Base-by-base conservation (phyloP, 2,329 filamentous ascomycete species). In the Knufia petricola region DNA sequence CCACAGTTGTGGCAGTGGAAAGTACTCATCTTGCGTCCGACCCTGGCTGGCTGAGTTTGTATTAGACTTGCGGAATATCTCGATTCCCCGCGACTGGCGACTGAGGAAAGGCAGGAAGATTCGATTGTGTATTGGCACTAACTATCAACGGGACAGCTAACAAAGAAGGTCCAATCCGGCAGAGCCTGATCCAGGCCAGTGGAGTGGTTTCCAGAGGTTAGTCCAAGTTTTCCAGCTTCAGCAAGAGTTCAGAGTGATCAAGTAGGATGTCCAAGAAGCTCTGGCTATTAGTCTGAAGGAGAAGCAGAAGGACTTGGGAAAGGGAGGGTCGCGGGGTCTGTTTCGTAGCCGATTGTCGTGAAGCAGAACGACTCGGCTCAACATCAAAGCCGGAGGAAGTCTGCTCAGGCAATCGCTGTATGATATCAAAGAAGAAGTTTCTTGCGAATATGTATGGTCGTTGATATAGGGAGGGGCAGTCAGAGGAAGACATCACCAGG, bases 1-100 rank as follows among this genome's bases (percentile, higher is more conserved):
- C 64, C 63, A 55, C 66, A 70, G 37, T 61, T 63, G 24, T 62
- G 61, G 51, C 67, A 69, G 55, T 68, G 63, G 34, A 66, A 52
- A 31, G 64, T 60, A n/a, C 64, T 63, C 66, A 68, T 68, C 50
- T 48, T 54, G 49, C 50, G 30, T 42, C 20, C 26, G 13, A 44
- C 49, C 55, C 49, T 37, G 32, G 46, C 40, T 38, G 41, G 48
- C 43, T 19, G 41, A 48, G 49, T 49, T 53, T 49, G 48, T 20
- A 50, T 53, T 44, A 54, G 48, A 52, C 46, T 50, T 49, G 52
- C 46, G 48, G 41, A 46, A 31, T 47, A 45, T 55, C 49, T 36
- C 39, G 38, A 46, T 37, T 42, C 34, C 28, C 45, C 48, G 50
- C 50, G 50, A 21, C 15, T 38, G 50, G 56, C 52, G 47, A 36